These are phyloP conservation scores for Quercus phellos DNA, from an alignment of 331 rosid genomes.

Conservation along the genomic window DNA sequence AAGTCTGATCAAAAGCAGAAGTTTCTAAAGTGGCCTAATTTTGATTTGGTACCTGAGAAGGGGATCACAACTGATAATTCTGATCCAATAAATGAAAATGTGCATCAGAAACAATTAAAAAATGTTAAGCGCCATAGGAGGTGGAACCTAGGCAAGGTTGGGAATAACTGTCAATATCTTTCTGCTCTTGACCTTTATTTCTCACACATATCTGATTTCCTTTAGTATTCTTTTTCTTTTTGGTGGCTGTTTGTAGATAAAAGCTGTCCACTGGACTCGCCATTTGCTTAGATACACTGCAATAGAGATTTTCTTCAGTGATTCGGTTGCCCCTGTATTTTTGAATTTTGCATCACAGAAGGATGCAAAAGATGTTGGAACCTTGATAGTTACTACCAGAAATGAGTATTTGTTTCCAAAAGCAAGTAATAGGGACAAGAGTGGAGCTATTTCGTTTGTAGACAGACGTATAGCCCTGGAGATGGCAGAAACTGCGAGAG, in stretches of 20 bases:
- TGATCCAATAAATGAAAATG: constrained; percentile 54
- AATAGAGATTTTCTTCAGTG: constrained; percentile 84
- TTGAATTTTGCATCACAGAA: constrained; percentile 79
- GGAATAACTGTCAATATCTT: constrained; percentile 19
- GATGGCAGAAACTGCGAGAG: constrained; percentile 88
- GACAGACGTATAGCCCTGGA: constrained; percentile 82
- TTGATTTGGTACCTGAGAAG: constrained; percentile 62
- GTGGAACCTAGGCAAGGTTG: constrained; percentile 89
- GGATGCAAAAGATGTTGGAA: constrained; percentile 90
- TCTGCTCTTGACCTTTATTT: constrained; percentile 1
- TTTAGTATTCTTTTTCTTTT: constrained; percentile 8
- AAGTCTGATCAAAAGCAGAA: constrained; percentile 67
- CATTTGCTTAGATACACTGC: constrained; percentile 92
- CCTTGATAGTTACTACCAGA: constrained; percentile 72
- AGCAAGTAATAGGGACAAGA: constrained; percentile 78
- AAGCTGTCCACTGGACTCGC: constrained; percentile 91
- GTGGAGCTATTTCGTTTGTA: constrained; percentile 75
- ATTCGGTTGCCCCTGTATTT: constrained; percentile 86
- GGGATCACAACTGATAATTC: constrained; percentile 34
- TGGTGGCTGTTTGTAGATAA: constrained; percentile 48
- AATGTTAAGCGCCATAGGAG: constrained; percentile 86
- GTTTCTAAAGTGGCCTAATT: constrained; percentile 51
- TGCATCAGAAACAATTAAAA: constrained; percentile 50
- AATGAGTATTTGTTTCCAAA: constrained; percentile 78
- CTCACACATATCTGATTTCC: constrained; percentile 13